Evolutionary conservation across 192 early-diverging fungal genomes (phyloP).

Genomic region (Dispira simplex): DNA sequence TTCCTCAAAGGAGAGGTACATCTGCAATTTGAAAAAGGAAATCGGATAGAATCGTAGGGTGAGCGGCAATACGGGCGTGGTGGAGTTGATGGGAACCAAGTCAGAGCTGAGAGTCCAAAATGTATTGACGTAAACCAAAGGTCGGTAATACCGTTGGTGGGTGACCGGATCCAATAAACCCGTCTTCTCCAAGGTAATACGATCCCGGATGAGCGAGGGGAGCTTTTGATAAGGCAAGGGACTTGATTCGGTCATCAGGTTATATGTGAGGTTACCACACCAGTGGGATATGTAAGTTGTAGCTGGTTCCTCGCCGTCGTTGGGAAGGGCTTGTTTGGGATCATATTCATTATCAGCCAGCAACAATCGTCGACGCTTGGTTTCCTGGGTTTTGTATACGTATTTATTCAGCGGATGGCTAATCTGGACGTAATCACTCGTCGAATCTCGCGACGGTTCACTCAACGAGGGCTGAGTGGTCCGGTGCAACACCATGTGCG

Average conservation of each 20-base stretch:
- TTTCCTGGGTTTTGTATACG: no score
- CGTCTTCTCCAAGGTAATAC: neutral
- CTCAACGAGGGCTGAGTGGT: neutral
- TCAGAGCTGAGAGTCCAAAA: constrained; percentile 68
- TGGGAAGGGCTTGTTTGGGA: no score
- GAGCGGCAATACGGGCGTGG: constrained; percentile 40
- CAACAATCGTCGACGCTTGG: neutral
- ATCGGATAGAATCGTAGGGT: constrained; percentile 45
- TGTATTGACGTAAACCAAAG: constrained; percentile 58
- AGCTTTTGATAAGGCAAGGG: constrained; percentile 1
- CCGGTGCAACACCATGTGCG: constrained; percentile 11
- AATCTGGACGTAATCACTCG: no score
- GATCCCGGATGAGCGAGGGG: constrained; percentile 2
- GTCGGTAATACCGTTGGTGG: constrained; percentile 35
- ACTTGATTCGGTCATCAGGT: constrained; percentile 16
- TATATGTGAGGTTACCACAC: constrained; percentile 11
- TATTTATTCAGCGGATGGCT: neutral
- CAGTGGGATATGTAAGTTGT: constrained; percentile 4
- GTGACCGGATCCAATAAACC: neutral
- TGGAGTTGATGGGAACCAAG: constrained; percentile 43
- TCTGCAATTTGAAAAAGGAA: constrained; percentile 55
- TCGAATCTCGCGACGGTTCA: neutral
- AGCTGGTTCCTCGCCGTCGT: no score
- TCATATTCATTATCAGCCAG: no score
- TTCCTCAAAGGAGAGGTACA: constrained; percentile 54